Evolutionary conservation across 2,329 filamentous ascomycete genomes (phyloP), one percentile per base, ranked within the genome.

Genomic region (Thermothelomyces thermophilus): DNA sequence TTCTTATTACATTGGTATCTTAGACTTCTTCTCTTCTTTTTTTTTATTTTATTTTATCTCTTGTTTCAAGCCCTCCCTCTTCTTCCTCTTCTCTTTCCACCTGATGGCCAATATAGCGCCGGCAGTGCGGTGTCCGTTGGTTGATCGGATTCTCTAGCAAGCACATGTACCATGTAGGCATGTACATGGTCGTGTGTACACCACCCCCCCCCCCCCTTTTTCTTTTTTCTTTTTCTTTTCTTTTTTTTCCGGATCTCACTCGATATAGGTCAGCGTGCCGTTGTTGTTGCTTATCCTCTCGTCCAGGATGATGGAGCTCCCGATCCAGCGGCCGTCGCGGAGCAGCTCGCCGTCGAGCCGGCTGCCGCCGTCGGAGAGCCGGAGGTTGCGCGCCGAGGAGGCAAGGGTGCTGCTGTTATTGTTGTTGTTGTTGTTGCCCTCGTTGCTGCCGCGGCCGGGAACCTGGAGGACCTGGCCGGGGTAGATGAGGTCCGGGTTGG

Each of bases 401-500:
- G 57, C 62, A 45, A 70, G 69, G 37, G 65, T 66, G 35, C 64
- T 63, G 7, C 17, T 55, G 11, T 13, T 54, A 14, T 36, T 35
- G 2, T 58, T 45, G 35, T 37, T 41, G 8, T 35, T 54, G 16
- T 41, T 39, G 1, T 57, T 17, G 24, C 39, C 20, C 1, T 48
- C 40, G 19, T 56, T 57, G 2, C 58, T 58, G 5, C 62, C 62
- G 6, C 30, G 16, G 24, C 55, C 60, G 8, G 69, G 68, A 0
- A 72, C 50, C 46, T 65, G 59, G 2, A 72, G 62, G 2, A 61
- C 62, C 59, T 72, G 70, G 2, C 70, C 70, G 0, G 70, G 69
- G 51, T 69, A 69, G 52, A 72, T 72, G 59, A 70, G 51, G 37
- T 72, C 69, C 5, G 69, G 66, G 56, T 72, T 71, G 48, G 55